Conservation (phyloP, 2,329 filamentous ascomycete genomes). For the Lachnellula hyalina region DNA sequence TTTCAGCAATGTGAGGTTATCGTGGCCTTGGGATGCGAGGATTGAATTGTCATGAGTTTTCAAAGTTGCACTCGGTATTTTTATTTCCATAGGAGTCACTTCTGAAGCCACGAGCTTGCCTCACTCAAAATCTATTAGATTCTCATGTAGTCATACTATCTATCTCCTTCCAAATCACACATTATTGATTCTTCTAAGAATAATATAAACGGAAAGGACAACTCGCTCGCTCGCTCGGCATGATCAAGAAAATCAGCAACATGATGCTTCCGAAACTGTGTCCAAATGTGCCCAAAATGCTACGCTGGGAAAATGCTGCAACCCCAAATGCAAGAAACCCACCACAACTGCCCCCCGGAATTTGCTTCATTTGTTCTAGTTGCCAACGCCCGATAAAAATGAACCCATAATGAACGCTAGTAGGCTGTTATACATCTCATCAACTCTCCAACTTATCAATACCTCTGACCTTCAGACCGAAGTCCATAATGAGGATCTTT, state of each 20-base stretch:
- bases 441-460: conserved; percentile 53
- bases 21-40: too few relatives aligned
- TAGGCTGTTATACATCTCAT: conserved; percentile 1
- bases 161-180: too few relatives aligned
- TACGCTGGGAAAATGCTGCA: not conserved
- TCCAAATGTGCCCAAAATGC: not conserved
- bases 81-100: too few relatives aligned
- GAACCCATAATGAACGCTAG: not conserved
- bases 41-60: too few relatives aligned
- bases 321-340: not conserved
- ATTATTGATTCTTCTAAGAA: too few relatives aligned
- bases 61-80: too few relatives aligned
- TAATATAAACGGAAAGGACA: too few relatives aligned
- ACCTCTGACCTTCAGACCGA: conserved; percentile 58
- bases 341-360: not conserved
- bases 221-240: not conserved
- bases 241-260: not conserved
- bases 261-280: too few relatives aligned
- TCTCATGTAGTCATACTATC: too few relatives aligned
- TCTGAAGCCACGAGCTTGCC: too few relatives aligned
- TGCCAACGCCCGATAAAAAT: not conserved
- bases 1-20: too few relatives aligned
- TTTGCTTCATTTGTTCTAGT: not conserved
- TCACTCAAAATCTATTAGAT: too few relatives aligned
- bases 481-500: conserved; percentile 89